phyloP scores from a whole-genome alignment of 768 basidiomycete species.

The Daedalea quercina region DNA sequence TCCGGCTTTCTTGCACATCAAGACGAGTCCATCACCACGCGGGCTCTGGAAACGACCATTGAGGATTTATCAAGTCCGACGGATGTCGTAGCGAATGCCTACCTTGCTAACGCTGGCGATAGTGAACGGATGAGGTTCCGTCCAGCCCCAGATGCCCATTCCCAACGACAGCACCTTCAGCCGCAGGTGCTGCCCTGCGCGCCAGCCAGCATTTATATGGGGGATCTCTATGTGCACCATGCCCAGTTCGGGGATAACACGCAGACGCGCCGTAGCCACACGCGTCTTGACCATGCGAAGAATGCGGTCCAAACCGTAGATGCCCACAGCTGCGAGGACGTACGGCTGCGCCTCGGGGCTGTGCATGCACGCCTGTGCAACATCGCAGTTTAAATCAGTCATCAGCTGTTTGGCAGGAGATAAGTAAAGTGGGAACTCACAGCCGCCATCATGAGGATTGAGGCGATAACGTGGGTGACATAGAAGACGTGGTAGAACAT shows the following conservation, averaged over 20 bases:
- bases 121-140: slow-evolving; percentile 31
- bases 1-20: slow-evolving; percentile 45
- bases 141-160: slow-evolving; percentile 28
- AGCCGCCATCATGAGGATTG: slow-evolving; percentile 25
- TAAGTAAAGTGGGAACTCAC: slow-evolving; percentile 19
- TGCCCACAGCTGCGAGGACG: slow-evolving; percentile 30
- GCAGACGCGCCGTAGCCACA: slow-evolving; percentile 34
- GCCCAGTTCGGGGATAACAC: slow-evolving; percentile 41
- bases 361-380: slow-evolving; percentile 15
- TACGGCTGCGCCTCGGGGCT: slow-evolving; percentile 30
- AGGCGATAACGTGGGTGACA: slow-evolving; percentile 30
- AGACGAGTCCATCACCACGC: slow-evolving; percentile 30
- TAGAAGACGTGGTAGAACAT: slow-evolving; percentile 29
- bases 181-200: slow-evolving; percentile 56
- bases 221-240: slow-evolving; percentile 43
- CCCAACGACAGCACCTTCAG: slow-evolving; percentile 36
- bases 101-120: slow-evolving; percentile 13
- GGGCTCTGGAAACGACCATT: slow-evolving; percentile 30
- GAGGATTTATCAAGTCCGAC: slow-evolving; percentile 5
- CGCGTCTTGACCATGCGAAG: slow-evolving; percentile 41
- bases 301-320: slow-evolving; percentile 41
- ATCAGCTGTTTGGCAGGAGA: no score
- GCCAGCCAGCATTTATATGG: slow-evolving; percentile 43
- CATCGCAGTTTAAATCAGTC: no score
- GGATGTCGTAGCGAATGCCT: neutral